Evolutionary conservation across 1,139 yeast genomes (phyloP).

Genomic region (Citeromyces hawaiiensis): DNA sequence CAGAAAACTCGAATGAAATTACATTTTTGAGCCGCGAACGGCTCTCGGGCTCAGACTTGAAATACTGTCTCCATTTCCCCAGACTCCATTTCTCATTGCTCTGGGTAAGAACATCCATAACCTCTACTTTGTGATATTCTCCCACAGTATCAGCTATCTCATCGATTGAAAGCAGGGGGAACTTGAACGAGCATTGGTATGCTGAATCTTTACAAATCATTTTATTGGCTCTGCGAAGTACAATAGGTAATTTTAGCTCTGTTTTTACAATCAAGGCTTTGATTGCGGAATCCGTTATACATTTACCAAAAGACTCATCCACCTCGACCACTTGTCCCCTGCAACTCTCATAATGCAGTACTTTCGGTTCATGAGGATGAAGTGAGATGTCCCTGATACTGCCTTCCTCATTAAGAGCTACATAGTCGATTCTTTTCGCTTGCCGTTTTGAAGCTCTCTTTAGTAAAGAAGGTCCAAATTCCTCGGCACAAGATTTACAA

Average conservation of each 20-base stretch:
- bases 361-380: conserved; percentile 47
- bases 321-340: neutral
- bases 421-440: conserved; percentile 51
- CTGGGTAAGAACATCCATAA: conserved; percentile 84
- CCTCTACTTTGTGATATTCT: conserved; percentile 52
- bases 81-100: conserved; percentile 59
- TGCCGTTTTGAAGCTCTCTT: conserved; percentile 46
- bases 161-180: conserved; percentile 38
- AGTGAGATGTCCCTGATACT: conserved; percentile 39
- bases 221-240: conserved; percentile 12
- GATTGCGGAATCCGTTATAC: conserved; percentile 18
- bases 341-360: conserved; percentile 15
- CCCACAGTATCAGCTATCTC: conserved; percentile 53
- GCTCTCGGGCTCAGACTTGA: conserved; percentile 24
- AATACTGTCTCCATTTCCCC: conserved; percentile 67
- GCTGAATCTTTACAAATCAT: conserved; percentile 3
- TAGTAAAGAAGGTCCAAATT: conserved; percentile 36
- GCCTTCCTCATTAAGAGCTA: conserved; percentile 70
- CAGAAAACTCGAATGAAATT: conserved; percentile 66
- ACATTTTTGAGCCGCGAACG: conserved; percentile 70
- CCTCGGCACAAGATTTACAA: conserved; percentile 32
- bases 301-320: neutral
- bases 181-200: conserved; percentile 18
- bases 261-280: conserved; percentile 28
- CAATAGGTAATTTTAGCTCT: conserved; percentile 18